Conservation (phyloP, 768 basidiomycete genomes). For the Tulasnella sp. region DNA sequence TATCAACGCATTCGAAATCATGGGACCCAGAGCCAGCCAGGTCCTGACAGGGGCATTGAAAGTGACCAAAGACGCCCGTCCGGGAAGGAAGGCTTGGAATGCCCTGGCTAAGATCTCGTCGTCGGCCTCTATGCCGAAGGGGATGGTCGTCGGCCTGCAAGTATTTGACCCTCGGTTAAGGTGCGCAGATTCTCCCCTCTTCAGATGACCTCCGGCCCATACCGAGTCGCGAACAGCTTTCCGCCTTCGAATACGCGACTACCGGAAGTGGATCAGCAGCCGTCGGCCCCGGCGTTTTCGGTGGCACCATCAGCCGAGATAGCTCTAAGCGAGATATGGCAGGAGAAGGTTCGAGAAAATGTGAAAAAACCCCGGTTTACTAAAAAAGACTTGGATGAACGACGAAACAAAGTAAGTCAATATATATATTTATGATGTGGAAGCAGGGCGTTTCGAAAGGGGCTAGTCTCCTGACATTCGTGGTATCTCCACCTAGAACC, state of each 20-base stretch:
- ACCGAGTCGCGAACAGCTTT: conserved; percentile 44
- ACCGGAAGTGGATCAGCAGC: conserved; percentile 27
- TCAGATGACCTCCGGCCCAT: background rate
- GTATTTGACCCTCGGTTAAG: conserved; percentile 81
- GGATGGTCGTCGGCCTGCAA: conserved; percentile 68
- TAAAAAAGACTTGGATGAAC: conserved; percentile 80
- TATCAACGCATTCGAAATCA: conserved; percentile 78
- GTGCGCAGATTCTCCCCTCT: conserved; percentile 38
- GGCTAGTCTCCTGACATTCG: background rate
- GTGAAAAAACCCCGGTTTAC: conserved; percentile 59
- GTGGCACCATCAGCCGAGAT: conserved; percentile 51
- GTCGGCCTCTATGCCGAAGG: conserved; percentile 58
- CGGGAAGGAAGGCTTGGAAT: conserved; percentile 53
- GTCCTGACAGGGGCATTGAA: conserved; percentile 41
- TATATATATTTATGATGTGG: background rate
- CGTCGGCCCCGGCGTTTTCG: conserved; percentile 27
- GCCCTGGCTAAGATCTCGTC: conserved; percentile 53
- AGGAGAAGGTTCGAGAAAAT: conserved; percentile 43
- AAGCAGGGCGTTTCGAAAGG: background rate
- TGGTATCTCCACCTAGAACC: conserved; percentile 40
- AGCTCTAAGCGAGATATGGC: conserved; percentile 70
- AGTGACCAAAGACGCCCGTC: conserved; percentile 25
- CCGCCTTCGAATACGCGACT: conserved; percentile 64
- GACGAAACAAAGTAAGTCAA: conserved; percentile 57
- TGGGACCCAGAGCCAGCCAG: conserved; percentile 76